Conservation (phyloP, 2,329 filamentous ascomycete genomes). For the Fusarium burgessii region DNA sequence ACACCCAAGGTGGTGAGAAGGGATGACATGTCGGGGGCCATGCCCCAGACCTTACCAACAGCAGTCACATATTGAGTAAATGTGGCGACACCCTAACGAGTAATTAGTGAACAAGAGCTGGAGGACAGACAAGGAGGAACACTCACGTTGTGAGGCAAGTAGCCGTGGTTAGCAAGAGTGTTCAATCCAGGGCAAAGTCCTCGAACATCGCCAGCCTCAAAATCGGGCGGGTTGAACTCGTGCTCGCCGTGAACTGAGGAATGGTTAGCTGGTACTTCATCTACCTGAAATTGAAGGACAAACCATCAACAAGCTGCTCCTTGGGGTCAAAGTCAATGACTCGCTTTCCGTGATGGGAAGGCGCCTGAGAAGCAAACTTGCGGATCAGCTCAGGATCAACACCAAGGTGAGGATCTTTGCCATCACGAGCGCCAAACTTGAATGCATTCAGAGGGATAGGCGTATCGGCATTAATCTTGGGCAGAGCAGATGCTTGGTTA, state of each 20-base stretch:
- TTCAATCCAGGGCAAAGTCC: conserved; percentile 40
- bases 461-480: conserved; percentile 17
- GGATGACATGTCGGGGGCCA: conserved; percentile 24
- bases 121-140: too few relatives aligned
- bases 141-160: conserved; percentile 38
- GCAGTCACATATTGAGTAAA: conserved; percentile 30
- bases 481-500: conserved; percentile 21
- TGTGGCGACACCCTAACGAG: neutral
- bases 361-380: conserved; percentile 30
- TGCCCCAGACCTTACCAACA: conserved; percentile 36
- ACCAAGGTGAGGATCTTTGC: conserved; percentile 22
- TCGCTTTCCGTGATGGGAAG: conserved; percentile 17
- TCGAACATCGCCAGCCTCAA: conserved; percentile 31
- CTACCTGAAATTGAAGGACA: rapidly evolving
- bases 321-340: conserved; percentile 27
- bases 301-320: conserved; percentile 34
- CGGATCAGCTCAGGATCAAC: conserved; percentile 37
- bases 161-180: conserved; percentile 38
- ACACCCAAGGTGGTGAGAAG: conserved; percentile 31
- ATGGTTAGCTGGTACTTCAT: rapidly evolving
- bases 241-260: conserved; percentile 25
- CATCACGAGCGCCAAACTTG: conserved; percentile 3
- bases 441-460: conserved; percentile 34
- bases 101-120: neutral
- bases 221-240: conserved; percentile 27